phyloP scores from a whole-genome alignment of 2,329 filamentous ascomycete genomes.

The Stagonosporopsis rhizophila region DNA sequence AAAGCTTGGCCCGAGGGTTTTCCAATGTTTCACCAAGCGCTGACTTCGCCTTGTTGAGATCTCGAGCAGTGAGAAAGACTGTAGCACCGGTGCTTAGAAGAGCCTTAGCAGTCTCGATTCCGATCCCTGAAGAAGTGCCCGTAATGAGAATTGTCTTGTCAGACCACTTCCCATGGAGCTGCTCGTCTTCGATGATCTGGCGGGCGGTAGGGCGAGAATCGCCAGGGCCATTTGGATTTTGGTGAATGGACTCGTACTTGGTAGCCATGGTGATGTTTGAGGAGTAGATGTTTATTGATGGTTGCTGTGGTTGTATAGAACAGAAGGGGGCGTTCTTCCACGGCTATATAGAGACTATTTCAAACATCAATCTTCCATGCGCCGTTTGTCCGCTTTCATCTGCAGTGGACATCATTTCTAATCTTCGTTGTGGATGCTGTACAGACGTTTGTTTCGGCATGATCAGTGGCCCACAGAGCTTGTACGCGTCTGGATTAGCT shows the following conservation, averaged over 20 bases:
- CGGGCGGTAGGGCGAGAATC: neutral
- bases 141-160: slow-evolving; percentile 39
- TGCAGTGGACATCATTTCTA: no score
- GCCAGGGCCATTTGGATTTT: neutral
- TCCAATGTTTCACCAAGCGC: neutral
- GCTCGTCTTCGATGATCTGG: neutral
- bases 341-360: no score
- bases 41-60: neutral
- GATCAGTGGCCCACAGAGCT: no score
- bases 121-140: slow-evolving; percentile 37
- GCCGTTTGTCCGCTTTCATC: no score
- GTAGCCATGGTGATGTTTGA: neutral
- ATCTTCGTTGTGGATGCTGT: no score
- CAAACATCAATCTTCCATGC: no score
- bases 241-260: neutral
- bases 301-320: no score
- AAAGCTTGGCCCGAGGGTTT: neutral
- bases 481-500: no score
- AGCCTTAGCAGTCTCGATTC: slow-evolving; percentile 44
- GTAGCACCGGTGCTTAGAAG: slow-evolving; percentile 53
- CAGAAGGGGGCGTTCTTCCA: no score
- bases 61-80: neutral
- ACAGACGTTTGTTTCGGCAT: no score
- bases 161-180: neutral
- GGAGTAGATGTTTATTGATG: no score